These are phyloP conservation scores for Daldinia caldariorum DNA, from an alignment of 495 filamentous ascomycete species.

Conservation along the genomic window DNA sequence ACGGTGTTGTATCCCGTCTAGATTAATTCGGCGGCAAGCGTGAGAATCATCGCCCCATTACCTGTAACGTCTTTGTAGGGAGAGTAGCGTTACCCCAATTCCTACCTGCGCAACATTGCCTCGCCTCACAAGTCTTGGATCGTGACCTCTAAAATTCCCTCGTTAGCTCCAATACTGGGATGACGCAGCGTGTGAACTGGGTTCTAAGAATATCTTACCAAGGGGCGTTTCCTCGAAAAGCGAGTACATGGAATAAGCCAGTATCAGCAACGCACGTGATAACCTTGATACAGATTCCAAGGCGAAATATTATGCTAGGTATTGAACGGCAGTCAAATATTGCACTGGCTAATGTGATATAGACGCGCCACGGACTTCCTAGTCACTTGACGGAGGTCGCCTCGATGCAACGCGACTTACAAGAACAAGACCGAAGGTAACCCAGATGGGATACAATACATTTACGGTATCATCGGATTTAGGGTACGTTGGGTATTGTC, in stretches of 20 bases:
- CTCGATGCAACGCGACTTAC: constrained; percentile 36
- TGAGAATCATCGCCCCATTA: constrained; percentile 7
- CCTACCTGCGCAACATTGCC: constrained; percentile 9
- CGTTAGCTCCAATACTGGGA: neutral
- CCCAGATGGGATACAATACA: constrained; percentile 16
- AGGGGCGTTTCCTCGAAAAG: neutral
- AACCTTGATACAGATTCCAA: neutral
- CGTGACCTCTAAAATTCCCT: neutral
- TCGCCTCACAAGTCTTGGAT: constrained; percentile 12
- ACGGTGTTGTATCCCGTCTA: neutral
- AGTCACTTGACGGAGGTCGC: constrained; percentile 28
- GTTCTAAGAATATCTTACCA: neutral
- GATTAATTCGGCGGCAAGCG: neutral
- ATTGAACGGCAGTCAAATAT: constrained; percentile 9
- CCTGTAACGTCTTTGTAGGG: neutral
- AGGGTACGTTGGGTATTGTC: constrained; percentile 3
- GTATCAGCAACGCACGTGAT: constrained; percentile 22
- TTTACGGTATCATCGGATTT: constrained; percentile 16
- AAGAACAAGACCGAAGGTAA: constrained; percentile 27
- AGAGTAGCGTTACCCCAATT: constrained; percentile 7
- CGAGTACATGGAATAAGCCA: constrained; percentile 9
- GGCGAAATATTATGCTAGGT: neutral
- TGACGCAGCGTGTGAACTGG: neutral
- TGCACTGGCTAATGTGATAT: constrained; percentile 23
- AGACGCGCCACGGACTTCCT: constrained; percentile 19